Evolutionary conservation across 2,329 filamentous ascomycete species (phyloP).

Genomic region (Alternaria sp.): DNA sequence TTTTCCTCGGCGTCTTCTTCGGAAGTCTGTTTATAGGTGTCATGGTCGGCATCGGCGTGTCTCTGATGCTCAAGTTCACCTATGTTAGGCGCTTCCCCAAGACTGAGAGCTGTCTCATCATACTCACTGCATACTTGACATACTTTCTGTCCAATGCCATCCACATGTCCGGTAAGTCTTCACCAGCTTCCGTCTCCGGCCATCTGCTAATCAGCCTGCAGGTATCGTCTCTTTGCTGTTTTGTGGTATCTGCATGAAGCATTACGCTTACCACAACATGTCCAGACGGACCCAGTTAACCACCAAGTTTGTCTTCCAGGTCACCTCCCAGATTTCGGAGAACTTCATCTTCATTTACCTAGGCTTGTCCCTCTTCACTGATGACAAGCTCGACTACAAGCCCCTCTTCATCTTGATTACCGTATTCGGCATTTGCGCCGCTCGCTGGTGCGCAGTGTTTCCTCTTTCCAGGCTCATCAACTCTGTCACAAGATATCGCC

Average conservation of each 20-base stretch:
- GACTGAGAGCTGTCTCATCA: constrained; percentile 93
- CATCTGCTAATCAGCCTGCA: constrained; percentile 47
- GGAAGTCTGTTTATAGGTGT: constrained; percentile 90
- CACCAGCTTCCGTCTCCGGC: not conserved
- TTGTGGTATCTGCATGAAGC: constrained; percentile 97
- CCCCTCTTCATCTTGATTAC: constrained; percentile 95
- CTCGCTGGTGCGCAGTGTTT: constrained; percentile 93
- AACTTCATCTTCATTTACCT: constrained; percentile 99
- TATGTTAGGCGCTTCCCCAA: constrained; percentile 91
- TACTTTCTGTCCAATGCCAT: constrained; percentile 98
- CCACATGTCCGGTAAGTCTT: constrained; percentile 83
- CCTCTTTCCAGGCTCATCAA: constrained; percentile 90
- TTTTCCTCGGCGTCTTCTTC: constrained; percentile 96
- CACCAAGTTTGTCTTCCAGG: constrained; percentile 96
- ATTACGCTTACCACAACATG: constrained; percentile 99
- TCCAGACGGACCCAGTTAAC: constrained; percentile 95
- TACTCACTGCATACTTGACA: constrained; percentile 92
- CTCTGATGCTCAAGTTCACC: constrained; percentile 90
- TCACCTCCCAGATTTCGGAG: constrained; percentile 92
- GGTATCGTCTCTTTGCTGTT: constrained; percentile 96
- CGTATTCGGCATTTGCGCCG: constrained; percentile 87
- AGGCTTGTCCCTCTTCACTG: constrained; percentile 91
- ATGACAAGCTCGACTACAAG: constrained; percentile 85
- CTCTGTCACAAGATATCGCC: constrained; percentile 87
- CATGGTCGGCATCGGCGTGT: constrained; percentile 83